Conservation (phyloP, 78 protist species). For the Bigelowiella natans region DNA sequence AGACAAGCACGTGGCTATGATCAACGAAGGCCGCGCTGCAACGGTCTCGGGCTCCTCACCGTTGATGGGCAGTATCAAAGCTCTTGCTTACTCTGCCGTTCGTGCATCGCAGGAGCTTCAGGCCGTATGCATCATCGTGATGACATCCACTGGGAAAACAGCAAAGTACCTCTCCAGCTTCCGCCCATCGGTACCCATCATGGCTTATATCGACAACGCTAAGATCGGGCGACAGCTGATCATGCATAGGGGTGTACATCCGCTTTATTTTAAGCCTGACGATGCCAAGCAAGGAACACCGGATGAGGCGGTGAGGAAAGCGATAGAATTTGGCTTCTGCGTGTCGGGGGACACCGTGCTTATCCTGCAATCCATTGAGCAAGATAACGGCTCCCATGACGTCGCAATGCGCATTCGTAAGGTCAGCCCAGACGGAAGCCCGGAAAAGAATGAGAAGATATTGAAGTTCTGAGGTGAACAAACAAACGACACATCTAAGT, state of each 20-base stretch:
- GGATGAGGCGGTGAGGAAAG: background rate
- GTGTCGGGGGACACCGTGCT: background rate
- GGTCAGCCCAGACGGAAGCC: background rate
- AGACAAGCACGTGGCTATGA: background rate
- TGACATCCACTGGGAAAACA: slow-evolving; percentile 32
- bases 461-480: no score
- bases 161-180: slow-evolving; percentile 23
- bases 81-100: background rate
- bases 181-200: slow-evolving; percentile 23
- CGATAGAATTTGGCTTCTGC: background rate
- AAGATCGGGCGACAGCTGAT: background rate
- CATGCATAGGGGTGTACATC: background rate
- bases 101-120: background rate
- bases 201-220: background rate
- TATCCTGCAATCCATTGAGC: background rate
- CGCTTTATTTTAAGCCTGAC: background rate
- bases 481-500: no score
- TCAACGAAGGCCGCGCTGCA: background rate
- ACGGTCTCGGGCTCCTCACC: background rate
- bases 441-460: no score
- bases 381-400: background rate
- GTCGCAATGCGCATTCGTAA: background rate
- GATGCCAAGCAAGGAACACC: background rate
- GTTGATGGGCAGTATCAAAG: slow-evolving; percentile 11
- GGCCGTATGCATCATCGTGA: slow-evolving; percentile 15